Conservation (phyloP, 2,329 filamentous ascomycete genomes). For the Paramyrothecium sp. region DNA sequence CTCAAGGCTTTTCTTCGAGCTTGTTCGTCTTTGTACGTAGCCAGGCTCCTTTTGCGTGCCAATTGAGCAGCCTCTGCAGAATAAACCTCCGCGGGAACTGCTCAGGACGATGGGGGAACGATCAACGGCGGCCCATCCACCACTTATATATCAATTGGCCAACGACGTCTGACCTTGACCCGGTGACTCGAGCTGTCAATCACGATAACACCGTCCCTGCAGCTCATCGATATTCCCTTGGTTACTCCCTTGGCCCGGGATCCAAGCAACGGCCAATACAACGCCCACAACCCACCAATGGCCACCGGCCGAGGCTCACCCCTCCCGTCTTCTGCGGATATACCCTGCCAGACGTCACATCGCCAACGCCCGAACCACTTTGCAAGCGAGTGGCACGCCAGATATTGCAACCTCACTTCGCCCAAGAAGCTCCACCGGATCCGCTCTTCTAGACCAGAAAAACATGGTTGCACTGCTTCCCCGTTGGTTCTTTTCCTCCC, state of each 20-base stretch:
- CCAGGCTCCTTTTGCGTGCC: neutral
- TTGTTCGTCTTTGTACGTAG: too few species aligned
- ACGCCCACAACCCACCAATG: neutral
- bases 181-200: too few species aligned
- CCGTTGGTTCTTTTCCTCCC: neutral
- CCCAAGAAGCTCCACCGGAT: neutral
- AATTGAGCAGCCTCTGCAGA: neutral
- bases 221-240: neutral
- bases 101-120: neutral
- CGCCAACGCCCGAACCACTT: neutral
- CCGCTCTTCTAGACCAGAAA: neutral
- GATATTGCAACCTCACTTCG: neutral
- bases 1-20: too few species aligned
- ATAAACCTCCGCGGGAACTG: neutral
- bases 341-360: neutral
- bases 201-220: neutral
- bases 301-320: neutral
- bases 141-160: neutral
- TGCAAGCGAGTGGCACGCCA: too few species aligned
- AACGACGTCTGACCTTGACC: too few species aligned
- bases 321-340: neutral
- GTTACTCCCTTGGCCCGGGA: too few species aligned
- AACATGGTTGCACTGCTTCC: neutral
- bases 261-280: too few species aligned
- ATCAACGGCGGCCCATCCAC: neutral